Conservation (phyloP, 768 basidiomycete genomes). For the Paxillus involutus region DNA sequence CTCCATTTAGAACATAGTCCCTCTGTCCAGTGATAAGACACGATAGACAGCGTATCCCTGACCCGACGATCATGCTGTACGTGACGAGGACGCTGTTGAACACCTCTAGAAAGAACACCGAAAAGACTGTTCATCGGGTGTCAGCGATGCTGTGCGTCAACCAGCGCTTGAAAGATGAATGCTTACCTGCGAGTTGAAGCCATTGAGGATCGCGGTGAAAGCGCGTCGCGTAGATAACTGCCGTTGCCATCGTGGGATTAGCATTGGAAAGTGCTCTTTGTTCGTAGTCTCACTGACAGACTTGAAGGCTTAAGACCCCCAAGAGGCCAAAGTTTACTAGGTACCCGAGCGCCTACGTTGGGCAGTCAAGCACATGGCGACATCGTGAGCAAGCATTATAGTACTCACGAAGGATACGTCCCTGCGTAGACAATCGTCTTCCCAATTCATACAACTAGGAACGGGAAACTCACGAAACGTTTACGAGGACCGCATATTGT, state of each 20-base stretch:
- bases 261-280: neutral
- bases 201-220: slow-evolving; percentile 4
- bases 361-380: neutral
- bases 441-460: neutral
- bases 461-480: slow-evolving; percentile 8
- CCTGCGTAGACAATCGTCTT: neutral
- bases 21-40: slow-evolving; percentile 10
- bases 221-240: slow-evolving; percentile 5
- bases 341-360: slow-evolving; percentile 5
- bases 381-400: neutral
- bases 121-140: neutral
- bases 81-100: slow-evolving; percentile 8
- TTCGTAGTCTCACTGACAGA: neutral
- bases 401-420: slow-evolving; percentile 7
- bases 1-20: slow-evolving; percentile 2
- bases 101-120: slow-evolving; percentile 4
- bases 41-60: slow-evolving; percentile 4
- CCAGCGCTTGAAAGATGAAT: neutral
- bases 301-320: slow-evolving; percentile 4
- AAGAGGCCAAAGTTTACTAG: slow-evolving; percentile 9
- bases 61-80: slow-evolving; percentile 3
- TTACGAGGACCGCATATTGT: slow-evolving; percentile 1
- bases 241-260: neutral
- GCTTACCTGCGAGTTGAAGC: slow-evolving; percentile 7
- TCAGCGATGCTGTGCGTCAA: neutral